Base-by-base conservation (phyloP, 129 eudicot species). In the Cynara cardunculus region DNA sequence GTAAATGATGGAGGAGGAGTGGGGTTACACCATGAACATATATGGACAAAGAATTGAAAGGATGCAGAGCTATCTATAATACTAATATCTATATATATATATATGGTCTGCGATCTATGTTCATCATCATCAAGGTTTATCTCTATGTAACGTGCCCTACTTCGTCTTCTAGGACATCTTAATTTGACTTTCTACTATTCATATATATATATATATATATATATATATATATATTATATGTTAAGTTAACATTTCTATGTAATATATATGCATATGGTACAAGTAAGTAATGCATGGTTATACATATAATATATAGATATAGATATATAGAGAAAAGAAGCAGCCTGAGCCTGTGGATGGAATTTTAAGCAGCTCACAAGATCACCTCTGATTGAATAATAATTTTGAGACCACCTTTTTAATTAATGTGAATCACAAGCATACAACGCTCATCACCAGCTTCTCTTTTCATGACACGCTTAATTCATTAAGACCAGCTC, bases 371-470 rank as follows among this genome's bases (percentile, higher is more conserved):
- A 89, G 88, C 85, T 89, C 96, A 90, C 86, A 87, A 78, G 85
- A 28, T 75, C 72, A 64, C 79, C 87, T 76, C 85, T 25, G 37
- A 78, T 46, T 56, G 65, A 56, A 56, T 56, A 56, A 56, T 56
- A 56, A n/a, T 53, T 83, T 87, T 82, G 28, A 79, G 25, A 53
- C 69, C 87, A 80, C 97, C 86, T 62, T 75, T 80, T 91, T 74
- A 72, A 89, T 93, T 93, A 89, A 93, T 90, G 93, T 72, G 88
- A 71, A 78, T 88, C 95, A 91, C 97, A 89, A 80, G 97, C 77
- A 82, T 46, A 14, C 86, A 87, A 84, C 91, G 90, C 90, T 86
- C 91, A 83, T 85, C 93, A 86, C 86, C 92, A 34, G 39, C 39
- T 81, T 85, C 91, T 44, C 87, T 90, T 89, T 88, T 86, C 94